Percentiles rank a stretch among this genome's conserved stretches.
phyloP scores from a whole-genome alignment of 805 yeast genomes.

The Barnettozyma populi region DNA sequence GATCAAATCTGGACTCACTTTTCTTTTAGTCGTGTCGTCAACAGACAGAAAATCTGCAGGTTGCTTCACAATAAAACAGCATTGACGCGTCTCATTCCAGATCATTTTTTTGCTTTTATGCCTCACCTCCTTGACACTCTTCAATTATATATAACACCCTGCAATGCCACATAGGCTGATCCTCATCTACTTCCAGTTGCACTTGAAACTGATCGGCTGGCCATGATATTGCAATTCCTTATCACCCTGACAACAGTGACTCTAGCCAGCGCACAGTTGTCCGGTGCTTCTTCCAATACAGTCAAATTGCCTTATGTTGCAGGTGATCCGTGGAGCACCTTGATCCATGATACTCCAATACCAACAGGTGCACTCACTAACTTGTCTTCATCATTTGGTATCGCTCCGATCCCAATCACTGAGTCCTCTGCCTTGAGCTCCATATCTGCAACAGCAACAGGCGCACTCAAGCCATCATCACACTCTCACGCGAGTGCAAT shows the following conservation, averaged over 20 bases:
- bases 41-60: not conserved
- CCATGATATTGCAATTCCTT: not conserved
- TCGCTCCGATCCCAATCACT: constrained; percentile 24
- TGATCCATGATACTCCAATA: constrained; percentile 33
- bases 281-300: not conserved
- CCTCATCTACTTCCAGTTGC: no score
- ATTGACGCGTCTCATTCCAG: not conserved
- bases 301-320: not conserved
- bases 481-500: not conserved
- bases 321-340: constrained; percentile 10
- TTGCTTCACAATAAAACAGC: not conserved
- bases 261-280: not conserved
- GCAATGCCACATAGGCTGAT: no score
- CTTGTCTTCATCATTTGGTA: constrained; percentile 42
- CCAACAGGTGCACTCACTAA: constrained; percentile 34
- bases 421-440: constrained; percentile 17
- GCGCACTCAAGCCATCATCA: not conserved
- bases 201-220: not conserved
- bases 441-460: constrained; percentile 26
- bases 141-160: no score
- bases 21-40: not conserved
- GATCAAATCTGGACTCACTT: not conserved
- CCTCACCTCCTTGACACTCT: not conserved
- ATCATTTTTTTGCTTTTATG: not conserved
- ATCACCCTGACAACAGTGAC: not conserved